Evolutionary conservation across 805 yeast species (phyloP), one percentile per base, ranked within the genome.

Genomic region (Saccharomycopsis javanensis): DNA sequence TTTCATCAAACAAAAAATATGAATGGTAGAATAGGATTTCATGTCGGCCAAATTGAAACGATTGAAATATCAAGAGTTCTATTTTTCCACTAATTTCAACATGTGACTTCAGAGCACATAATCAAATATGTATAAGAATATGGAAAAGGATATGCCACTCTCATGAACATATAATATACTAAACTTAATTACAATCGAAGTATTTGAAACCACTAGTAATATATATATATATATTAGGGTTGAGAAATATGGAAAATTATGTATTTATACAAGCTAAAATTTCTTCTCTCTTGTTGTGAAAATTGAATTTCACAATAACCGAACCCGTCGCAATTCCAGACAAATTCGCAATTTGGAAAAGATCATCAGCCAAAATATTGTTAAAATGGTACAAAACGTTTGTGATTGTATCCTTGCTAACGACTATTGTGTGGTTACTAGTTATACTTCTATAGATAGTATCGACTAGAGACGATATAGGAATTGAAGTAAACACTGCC

Each of bases 241-340:
- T n/a, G n/a, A n/a, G n/a, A n/a, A n/a, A n/a, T n/a, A n/a, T n/a
- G n/a, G n/a, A 42, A 5, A 42, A 20, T n/a, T 42, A 42, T 25
- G 18, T 42, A 20, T 42, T 42, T 2, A 42, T 20, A n/a, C 28
- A 42, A 20, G n/a, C n/a, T 7, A 42, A 20, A 23, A 48, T 20
- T 37, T 54, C 34, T 11, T 51, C 28, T 55, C 60, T 37, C 18
- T 55, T 58, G 42, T 58, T 53, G 42, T 35, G 46, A n/a, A 58
- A 58, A 30, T 55, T 53, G 37, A 35, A 58, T 31, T 50, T 58
- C 20, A 58, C 51, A 8, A 58, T 33, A 7, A 33, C 23, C 3
- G 27, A 28, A 6, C 50, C 50, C 7, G 20, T 18, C 7, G 38
- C 35, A 16, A 42, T 48, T 16, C 52, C 38, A 16, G 23, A 28